A percentile compares a stretch with the other conserved stretches of the same genome.
These are phyloP conservation scores for Teratosphaeria zuluensis DNA, from an alignment of 2,329 filamentous ascomycete species.

Conservation along the genomic window DNA sequence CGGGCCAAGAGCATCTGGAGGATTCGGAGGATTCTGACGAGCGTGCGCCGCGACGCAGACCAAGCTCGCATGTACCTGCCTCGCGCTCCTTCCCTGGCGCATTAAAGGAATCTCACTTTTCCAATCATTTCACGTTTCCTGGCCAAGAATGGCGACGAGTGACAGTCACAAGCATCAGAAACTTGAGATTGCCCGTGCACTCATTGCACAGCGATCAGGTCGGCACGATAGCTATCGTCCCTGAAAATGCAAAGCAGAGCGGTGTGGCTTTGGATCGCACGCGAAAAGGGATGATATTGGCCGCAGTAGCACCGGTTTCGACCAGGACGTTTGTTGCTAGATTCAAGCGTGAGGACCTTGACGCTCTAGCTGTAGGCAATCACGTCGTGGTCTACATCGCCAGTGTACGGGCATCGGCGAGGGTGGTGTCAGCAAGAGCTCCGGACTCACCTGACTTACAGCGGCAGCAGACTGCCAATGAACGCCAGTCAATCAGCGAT, in stretches of 20 bases:
- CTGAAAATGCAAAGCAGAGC: constrained; percentile 27
- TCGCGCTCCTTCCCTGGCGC: constrained; percentile 42
- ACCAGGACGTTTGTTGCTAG: constrained; percentile 47
- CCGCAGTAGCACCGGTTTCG: constrained; percentile 47
- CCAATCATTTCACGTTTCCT: constrained; percentile 15
- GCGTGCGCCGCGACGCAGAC: constrained; percentile 13
- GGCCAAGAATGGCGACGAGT: constrained; percentile 68
- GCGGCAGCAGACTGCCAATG: background rate
- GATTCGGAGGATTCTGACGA: constrained; percentile 29
- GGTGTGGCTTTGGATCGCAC: background rate
- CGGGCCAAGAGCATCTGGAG: constrained; percentile 18
- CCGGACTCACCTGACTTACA: constrained; percentile 16
- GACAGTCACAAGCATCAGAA: constrained; percentile 75
- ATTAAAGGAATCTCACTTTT: constrained; percentile 22
- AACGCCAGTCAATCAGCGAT: background rate
- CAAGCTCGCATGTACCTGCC: constrained; percentile 25
- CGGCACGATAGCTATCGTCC: constrained; percentile 73
- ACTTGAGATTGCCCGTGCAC: constrained; percentile 73
- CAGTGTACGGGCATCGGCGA: constrained; percentile 73
- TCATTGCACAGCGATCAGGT: constrained; percentile 71
- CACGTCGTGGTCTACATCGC: constrained; percentile 77
- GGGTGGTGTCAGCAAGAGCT: constrained; percentile 45
- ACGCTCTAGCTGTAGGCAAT: constrained; percentile 54
- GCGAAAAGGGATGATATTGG: constrained; percentile 63
- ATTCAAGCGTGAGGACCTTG: constrained; percentile 56